Evolutionary conservation across 345 rosid species (phyloP).

Genomic region (Gossypioides kirkii): DNA sequence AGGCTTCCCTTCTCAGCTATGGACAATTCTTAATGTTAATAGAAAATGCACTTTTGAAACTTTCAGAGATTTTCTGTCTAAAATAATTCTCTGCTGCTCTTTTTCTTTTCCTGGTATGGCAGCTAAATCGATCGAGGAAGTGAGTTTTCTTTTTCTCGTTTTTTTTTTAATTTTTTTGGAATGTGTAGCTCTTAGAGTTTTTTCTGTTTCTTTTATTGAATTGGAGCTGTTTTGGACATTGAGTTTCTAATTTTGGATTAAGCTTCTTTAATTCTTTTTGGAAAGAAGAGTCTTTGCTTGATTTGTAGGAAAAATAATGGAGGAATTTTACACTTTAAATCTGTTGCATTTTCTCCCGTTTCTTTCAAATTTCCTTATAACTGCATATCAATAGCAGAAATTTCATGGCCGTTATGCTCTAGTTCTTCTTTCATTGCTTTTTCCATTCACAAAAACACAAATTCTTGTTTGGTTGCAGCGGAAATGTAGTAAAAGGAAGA

Average conservation of each 20-base stretch:
- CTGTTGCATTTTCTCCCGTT: background rate
- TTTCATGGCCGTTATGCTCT: background rate
- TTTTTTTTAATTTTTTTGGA: background rate
- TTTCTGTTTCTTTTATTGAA: background rate
- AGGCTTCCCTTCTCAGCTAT: background rate
- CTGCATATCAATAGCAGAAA: background rate
- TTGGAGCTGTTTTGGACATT: background rate
- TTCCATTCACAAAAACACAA: background rate
- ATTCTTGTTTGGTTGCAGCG: background rate
- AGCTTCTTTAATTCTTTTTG: background rate
- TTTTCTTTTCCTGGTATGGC: constrained; percentile 21
- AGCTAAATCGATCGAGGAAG: constrained; percentile 22
- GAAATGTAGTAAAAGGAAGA: constrained; percentile 11
- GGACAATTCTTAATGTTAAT: background rate
- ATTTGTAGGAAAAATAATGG: constrained; percentile 2
- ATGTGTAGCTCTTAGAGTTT: background rate
- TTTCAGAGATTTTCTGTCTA: background rate
- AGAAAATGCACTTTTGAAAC: background rate
- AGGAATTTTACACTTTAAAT: background rate
- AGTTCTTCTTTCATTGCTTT: background rate
- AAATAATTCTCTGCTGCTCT: background rate
- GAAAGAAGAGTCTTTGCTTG: background rate
- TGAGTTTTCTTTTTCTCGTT: constrained; percentile 3
- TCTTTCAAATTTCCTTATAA: background rate
- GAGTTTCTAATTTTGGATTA: background rate